Evolutionary conservation across 768 basidiomycete species (phyloP).

Genomic region (Xanthoconium purpureum): DNA sequence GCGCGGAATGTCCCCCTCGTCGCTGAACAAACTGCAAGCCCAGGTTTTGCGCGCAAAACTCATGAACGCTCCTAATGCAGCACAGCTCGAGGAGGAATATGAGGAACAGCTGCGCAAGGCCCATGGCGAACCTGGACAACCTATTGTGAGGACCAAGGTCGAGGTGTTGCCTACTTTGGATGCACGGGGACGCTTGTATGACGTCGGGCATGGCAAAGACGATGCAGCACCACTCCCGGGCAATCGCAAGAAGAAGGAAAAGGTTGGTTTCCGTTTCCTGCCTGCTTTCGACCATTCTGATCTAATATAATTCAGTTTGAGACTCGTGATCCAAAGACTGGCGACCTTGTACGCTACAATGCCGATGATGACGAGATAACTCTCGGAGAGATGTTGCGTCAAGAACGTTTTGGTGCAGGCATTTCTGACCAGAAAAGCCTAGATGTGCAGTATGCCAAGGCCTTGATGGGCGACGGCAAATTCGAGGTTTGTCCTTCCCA

Average conservation of each 20-base stretch:
- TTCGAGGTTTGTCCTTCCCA: conserved; percentile 58
- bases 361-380: conserved; percentile 86
- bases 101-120: conserved; percentile 60
- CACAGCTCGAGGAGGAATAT: conserved; percentile 79
- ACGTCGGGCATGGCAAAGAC: conserved; percentile 78
- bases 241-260: conserved; percentile 77
- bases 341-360: conserved; percentile 85
- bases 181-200: conserved; percentile 80
- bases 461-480: conserved; percentile 84
- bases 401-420: conserved; percentile 88
- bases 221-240: conserved; percentile 53
- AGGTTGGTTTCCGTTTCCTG: conserved; percentile 37
- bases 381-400: conserved; percentile 87
- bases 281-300: not conserved
- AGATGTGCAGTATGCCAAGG: conserved; percentile 84
- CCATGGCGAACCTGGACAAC: conserved; percentile 41
- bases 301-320: conserved; percentile 54
- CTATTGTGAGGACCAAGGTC: conserved; percentile 54
- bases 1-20: conserved; percentile 66
- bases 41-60: conserved; percentile 89
- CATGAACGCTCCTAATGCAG: conserved; percentile 75
- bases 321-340: conserved; percentile 86
- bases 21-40: conserved; percentile 90
- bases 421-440: conserved; percentile 88
- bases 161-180: conserved; percentile 90